Evolutionary conservation across 2,329 filamentous ascomycete species (phyloP), one percentile per base, ranked within the genome.

Genomic region (Grosmannia penicillata): DNA sequence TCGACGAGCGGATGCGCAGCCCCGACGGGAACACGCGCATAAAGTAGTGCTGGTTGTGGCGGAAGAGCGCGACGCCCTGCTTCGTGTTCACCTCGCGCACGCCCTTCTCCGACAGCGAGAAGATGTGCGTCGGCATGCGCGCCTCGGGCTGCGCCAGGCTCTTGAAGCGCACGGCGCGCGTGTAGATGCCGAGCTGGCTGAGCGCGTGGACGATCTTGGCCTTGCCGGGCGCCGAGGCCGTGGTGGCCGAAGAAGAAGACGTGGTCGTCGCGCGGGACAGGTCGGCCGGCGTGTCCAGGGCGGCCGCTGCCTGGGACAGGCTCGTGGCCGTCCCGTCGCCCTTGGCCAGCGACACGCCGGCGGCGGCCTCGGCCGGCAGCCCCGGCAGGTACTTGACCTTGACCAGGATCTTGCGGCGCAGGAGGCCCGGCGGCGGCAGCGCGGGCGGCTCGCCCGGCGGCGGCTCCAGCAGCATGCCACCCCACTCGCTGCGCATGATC

Each of bases 21-120:
- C 83, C 84, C 26, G 82, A 85, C 0, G 87, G 89, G 50, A 93
- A 95, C 0, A 84, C 80, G 15, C 89, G 75, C 82, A 95, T 86
- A 49, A 95, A 64, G 51, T 73, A 89, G 48, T 75, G 63, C 39
- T 74, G 72, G 57, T 95, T 95, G 61, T 95, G 87, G 25, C 75
- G 64, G 54, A 94, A 87, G 8, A 95, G 66, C 2, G 56, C 57
- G 9, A 51, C 45, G 6, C 59, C 56, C 34, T 66, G 56, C 51
- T 66, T 66, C 46, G 66, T 60, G 46, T 72, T 66, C 35, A 72
- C 61, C 39, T 72, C 68, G 33, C 82, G 70, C 37, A 95, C 70
- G 38, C 65, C 65, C 46, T 65, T 69, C 55, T 79, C 75, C 0
- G 71, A 72, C 2, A 79, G 60, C 3, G 75, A 78, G 50, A 85